A percentile compares a stretch with the other conserved stretches of the same genome.
Evolutionary conservation across 2,329 filamentous ascomycete species (phyloP).

Genomic region (Trichoderma semiorbis): DNA sequence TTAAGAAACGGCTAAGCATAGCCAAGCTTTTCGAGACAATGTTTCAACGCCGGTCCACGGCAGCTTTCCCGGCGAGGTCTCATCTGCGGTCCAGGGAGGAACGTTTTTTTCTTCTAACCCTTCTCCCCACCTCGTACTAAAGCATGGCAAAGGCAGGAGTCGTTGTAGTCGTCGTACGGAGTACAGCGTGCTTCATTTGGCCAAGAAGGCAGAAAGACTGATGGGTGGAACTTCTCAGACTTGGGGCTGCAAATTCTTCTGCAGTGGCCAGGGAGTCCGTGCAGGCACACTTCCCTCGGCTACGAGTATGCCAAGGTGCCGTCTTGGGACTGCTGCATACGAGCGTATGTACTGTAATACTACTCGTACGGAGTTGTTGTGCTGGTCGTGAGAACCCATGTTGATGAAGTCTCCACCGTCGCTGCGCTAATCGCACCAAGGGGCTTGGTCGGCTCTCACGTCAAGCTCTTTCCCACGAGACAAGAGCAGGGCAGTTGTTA

Average conservation of each 20-base stretch:
- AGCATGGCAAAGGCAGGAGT: background rate
- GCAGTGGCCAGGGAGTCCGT: background rate
- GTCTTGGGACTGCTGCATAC: constrained; percentile 6
- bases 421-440: constrained; percentile 11
- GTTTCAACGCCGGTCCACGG: background rate
- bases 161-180: background rate
- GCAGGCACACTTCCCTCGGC: background rate
- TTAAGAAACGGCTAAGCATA: background rate
- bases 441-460: background rate
- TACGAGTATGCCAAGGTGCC: background rate
- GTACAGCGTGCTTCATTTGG: background rate
- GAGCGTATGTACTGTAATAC: background rate
- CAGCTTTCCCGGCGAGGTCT: background rate
- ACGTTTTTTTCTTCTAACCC: background rate
- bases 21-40: constrained; percentile 3
- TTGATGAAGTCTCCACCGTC: background rate
- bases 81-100: background rate
- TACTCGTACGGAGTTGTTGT: background rate
- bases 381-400: constrained; percentile 1
- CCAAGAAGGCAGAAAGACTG: background rate
- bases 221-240: background rate
- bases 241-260: background rate
- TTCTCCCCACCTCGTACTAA: background rate
- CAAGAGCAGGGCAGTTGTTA: background rate
- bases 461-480: background rate